Conservation (phyloP, 2,329 filamentous ascomycete species). For the Xylaria sp. region DNA sequence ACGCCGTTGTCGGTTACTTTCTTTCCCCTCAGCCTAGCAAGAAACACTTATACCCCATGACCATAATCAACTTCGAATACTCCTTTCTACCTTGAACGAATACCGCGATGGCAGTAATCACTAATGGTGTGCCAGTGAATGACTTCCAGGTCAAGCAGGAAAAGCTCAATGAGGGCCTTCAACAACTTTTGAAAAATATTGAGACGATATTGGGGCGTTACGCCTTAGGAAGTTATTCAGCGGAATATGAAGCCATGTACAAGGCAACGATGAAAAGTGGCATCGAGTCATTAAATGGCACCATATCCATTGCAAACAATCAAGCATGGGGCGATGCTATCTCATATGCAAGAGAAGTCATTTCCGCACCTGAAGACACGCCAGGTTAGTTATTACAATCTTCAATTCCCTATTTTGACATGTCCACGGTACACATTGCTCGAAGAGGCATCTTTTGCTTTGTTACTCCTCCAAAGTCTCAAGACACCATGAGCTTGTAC, state of each 20-base stretch:
- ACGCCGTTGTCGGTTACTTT: background rate
- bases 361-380: conserved; percentile 14
- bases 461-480: too few relatives aligned
- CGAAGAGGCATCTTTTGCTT: too few relatives aligned
- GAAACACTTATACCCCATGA: background rate
- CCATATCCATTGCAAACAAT: conserved; percentile 6
- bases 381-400: too few relatives aligned
- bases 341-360: conserved; percentile 22
- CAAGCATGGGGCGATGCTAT: conserved; percentile 19
- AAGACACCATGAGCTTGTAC: too few relatives aligned
- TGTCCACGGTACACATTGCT: too few relatives aligned
- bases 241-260: conserved; percentile 18
- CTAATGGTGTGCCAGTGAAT: background rate
- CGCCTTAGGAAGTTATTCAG: conserved; percentile 18
- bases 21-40: background rate
- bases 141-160: background rate
- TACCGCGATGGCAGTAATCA: background rate
- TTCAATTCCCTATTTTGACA: too few relatives aligned
- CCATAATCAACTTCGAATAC: background rate
- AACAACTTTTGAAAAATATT: background rate
- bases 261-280: conserved; percentile 17
- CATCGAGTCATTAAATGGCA: conserved; percentile 11
- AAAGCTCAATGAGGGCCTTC: conserved; percentile 3
- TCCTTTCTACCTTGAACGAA: background rate
- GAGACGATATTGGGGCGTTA: background rate